Percentiles rank a stretch among this genome's conserved stretches.
These are phyloP conservation scores for Cadophora gregata DNA, from an alignment of 2,329 filamentous ascomycete species.

Conservation along the genomic window DNA sequence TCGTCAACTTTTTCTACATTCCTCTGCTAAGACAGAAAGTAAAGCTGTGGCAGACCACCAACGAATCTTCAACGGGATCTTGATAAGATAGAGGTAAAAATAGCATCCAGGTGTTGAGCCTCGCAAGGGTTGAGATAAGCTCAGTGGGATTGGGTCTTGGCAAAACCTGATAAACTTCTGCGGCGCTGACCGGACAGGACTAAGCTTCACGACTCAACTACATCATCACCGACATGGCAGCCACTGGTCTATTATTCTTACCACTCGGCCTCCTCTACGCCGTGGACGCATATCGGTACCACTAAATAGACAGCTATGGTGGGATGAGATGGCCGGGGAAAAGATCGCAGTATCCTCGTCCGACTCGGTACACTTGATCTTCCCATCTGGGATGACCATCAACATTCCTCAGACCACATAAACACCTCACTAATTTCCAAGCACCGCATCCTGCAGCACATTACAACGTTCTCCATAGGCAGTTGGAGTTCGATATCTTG, in stretches of 20 bases:
- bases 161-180: background rate
- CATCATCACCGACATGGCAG: background rate
- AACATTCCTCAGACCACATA: constrained; percentile 20
- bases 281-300: constrained; percentile 10
- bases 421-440: constrained; percentile 31
- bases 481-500: constrained; percentile 28
- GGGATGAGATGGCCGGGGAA: constrained; percentile 31
- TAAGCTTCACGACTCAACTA: constrained; percentile 5
- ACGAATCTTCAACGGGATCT: too few relatives aligned
- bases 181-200: background rate
- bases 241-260: background rate
- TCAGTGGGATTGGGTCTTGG: background rate
- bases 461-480: constrained; percentile 19
- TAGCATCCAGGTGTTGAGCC: background rate
- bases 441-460: constrained; percentile 2
- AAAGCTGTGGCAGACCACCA: too few relatives aligned
- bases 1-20: too few relatives aligned
- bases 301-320: background rate
- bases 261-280: background rate
- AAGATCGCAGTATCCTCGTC: constrained; percentile 29
- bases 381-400: constrained; percentile 23
- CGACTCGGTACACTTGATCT: constrained; percentile 31
- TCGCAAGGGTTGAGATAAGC: background rate
- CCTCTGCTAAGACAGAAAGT: too few relatives aligned
- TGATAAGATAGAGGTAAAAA: too few relatives aligned